These are phyloP conservation scores for Fusarium continuum DNA, from an alignment of 2,329 filamentous ascomycete species.

Conservation along the genomic window DNA sequence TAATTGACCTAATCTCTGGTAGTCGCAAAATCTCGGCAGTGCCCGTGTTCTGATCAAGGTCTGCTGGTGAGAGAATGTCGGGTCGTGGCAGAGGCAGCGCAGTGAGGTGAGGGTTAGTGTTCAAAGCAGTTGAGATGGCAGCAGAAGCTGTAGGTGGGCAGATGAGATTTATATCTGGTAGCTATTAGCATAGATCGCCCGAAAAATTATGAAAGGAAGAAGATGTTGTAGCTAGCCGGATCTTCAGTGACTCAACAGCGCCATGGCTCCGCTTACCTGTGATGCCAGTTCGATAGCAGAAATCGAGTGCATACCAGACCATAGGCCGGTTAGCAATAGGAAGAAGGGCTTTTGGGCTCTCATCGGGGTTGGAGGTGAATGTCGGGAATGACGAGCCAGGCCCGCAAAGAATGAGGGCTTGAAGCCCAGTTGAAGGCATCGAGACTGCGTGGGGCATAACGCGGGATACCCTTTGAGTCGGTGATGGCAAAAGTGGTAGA, in stretches of 20 bases:
- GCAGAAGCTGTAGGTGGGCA: slow-evolving; percentile 71
- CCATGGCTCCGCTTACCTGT: slow-evolving; percentile 63
- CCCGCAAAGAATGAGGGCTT: slow-evolving; percentile 84
- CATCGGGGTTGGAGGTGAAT: slow-evolving; percentile 81
- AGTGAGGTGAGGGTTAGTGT: slow-evolving; percentile 81
- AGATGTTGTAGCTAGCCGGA: background rate
- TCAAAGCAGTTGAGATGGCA: slow-evolving; percentile 75
- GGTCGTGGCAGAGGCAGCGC: slow-evolving; percentile 76
- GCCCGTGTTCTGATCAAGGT: slow-evolving; percentile 82
- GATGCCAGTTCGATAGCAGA: slow-evolving; percentile 83
- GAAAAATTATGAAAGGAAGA: background rate
- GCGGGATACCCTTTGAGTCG: slow-evolving; percentile 21
- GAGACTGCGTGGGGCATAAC: slow-evolving; percentile 79
- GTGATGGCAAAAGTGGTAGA: background rate
- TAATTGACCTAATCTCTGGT: slow-evolving; percentile 79
- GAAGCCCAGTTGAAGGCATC: slow-evolving; percentile 78
- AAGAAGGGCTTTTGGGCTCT: slow-evolving; percentile 82
- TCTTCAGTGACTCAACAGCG: slow-evolving; percentile 4
- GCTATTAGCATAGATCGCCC: slow-evolving; percentile 33
- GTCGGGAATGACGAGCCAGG: slow-evolving; percentile 84
- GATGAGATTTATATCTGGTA: slow-evolving; percentile 69
- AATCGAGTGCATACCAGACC: slow-evolving; percentile 90
- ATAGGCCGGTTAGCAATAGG: slow-evolving; percentile 87
- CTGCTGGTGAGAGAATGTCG: slow-evolving; percentile 78
- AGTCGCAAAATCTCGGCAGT: slow-evolving; percentile 89